These are phyloP conservation scores for Leccinum ochraceum DNA, from an alignment of 768 basidiomycete genomes.

Conservation along the genomic window DNA sequence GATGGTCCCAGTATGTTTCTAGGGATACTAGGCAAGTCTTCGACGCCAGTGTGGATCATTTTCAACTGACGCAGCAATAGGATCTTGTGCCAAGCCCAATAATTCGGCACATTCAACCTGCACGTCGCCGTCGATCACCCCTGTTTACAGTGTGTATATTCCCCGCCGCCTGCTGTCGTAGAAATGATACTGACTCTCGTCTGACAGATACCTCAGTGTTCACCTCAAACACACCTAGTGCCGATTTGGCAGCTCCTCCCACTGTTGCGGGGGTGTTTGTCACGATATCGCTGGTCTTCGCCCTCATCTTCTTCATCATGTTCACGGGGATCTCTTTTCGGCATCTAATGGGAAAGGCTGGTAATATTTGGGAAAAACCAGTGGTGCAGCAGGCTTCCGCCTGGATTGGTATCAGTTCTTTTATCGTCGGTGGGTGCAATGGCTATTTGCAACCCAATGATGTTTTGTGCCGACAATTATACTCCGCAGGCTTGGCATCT, in stretches of 20 bases:
- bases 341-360: conserved; percentile 57
- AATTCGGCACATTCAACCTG: conserved; percentile 56
- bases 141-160: conserved; percentile 56
- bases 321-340: conserved; percentile 69
- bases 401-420: conserved; percentile 79
- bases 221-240: conserved; percentile 53
- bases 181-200: neutral
- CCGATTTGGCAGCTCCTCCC: conserved; percentile 60
- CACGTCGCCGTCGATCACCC: conserved; percentile 52
- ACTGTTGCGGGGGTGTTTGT: conserved; percentile 64
- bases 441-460: neutral
- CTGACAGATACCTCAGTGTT: conserved; percentile 63
- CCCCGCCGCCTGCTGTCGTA: neutral
- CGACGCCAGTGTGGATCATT: neutral
- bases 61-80: conserved; percentile 35
- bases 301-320: conserved; percentile 61
- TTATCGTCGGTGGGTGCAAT: conserved; percentile 59
- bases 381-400: conserved; percentile 58
- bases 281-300: conserved; percentile 57
- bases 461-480: conserved; percentile 1
- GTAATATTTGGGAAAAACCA: conserved; percentile 54
- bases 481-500: conserved; percentile 55
- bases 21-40: conserved; percentile 61
- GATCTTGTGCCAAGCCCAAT: conserved; percentile 62
- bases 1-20: conserved; percentile 73